Base-by-base conservation (phyloP, 441 rosid genomes). In the Pelargonium fulgidum region DNA sequence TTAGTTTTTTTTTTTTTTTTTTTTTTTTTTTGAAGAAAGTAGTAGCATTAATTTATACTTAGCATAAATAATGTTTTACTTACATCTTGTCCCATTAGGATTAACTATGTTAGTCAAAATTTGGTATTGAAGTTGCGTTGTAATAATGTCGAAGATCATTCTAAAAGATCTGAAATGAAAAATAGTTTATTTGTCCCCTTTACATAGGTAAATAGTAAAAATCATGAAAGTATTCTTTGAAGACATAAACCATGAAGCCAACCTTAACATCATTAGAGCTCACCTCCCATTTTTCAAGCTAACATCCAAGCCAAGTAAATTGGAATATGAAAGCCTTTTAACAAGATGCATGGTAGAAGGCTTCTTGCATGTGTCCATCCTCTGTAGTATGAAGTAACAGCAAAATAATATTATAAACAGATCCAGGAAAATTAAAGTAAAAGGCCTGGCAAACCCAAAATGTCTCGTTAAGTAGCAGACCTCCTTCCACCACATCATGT, bases 401-500 rank as follows among this genome's bases (percentile, higher is more conserved):
- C 17, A 8, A 36, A 50, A 47, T 61, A 19, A 19, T 58, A 70
- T 63, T 33, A 65, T 67, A 47, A 68, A 50, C 16, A 16, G 24
- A 24, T 61, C 62, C 36, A 0, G 56, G 24, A 2, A 64, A 58
- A 58, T 20, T 3, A 58, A 9, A 58, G 62, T 9, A 11, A 24
- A 58, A 58, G 16, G 61, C 36, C 3, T 29, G 36, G 36, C 36
- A 29, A 29, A 29, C 4, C 36, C 36, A 29, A 29, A 29, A 29
- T 29, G 39, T 33, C 54, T 66, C 47, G 63, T 39, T 9, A 81
- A 62, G 45, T 0, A 13, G 65, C 73, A 4, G 48, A 91, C 99
- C 91, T 94, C 96, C 81, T 83, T 89, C 99, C 97, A 91, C 99
- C 96, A 94, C 6, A 83, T 42, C 62, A 94, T 66, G 75, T 91